phyloP scores from a whole-genome alignment of 23 red algal species.

The Gracilaria caudata region DNA sequence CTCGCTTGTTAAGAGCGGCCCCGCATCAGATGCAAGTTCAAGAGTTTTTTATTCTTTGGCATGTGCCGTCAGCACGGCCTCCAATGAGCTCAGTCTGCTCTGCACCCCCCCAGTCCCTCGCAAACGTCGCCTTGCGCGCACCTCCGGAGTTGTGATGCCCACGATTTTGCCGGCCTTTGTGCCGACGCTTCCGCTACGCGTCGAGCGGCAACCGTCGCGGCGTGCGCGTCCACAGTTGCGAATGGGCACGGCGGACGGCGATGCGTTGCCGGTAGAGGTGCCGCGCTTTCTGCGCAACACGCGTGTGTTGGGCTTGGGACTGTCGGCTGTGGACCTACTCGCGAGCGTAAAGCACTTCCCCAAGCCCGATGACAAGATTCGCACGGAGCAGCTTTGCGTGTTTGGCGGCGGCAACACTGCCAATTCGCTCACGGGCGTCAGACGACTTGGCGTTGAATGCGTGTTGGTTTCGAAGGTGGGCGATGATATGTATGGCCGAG shows the following conservation, averaged over 20 bases:
- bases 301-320: conserved; percentile 85
- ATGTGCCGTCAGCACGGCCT: too few relatives aligned
- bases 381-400: conserved; percentile 44
- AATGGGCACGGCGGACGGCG: neutral
- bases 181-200: neutral
- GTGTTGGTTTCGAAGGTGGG: conserved; percentile 76
- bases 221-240: neutral
- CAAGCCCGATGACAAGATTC: conserved; percentile 83
- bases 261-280: conserved; percentile 15
- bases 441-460: conserved; percentile 74
- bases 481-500: conserved; percentile 66
- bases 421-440: conserved; percentile 78
- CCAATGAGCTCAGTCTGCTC: too few relatives aligned
- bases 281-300: conserved; percentile 23
- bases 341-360: conserved; percentile 74
- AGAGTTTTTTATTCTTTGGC: too few relatives aligned
- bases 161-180: neutral
- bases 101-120: too few relatives aligned
- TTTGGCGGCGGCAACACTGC: conserved; percentile 90
- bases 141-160: neutral
- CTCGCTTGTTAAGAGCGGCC: too few relatives aligned
- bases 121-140: too few relatives aligned
- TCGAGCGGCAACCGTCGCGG: neutral
- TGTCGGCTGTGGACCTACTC: conserved; percentile 75
- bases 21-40: too few relatives aligned